Conservation (phyloP, 768 basidiomycete genomes). For the Daedaleopsis sinensis region DNA sequence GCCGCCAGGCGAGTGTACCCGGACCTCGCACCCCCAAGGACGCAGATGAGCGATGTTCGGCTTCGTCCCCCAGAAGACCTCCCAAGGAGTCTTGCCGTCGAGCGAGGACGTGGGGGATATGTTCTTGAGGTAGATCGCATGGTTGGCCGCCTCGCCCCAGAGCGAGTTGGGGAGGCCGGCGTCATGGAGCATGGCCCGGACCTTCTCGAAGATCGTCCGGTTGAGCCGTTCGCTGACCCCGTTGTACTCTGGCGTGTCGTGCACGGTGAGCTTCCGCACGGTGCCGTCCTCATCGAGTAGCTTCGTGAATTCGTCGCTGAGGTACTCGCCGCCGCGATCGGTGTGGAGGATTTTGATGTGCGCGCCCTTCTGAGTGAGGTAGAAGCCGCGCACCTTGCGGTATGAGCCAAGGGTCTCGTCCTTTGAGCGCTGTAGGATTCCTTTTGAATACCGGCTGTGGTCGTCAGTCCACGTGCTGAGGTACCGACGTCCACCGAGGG, state of each 20-base stretch:
- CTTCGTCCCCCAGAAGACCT: slow-evolving; percentile 18
- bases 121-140: slow-evolving; percentile 28
- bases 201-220: slow-evolving; percentile 27
- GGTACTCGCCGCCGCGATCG: slow-evolving; percentile 42
- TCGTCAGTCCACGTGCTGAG: slow-evolving; percentile 35
- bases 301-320: slow-evolving; percentile 30
- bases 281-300: slow-evolving; percentile 43
- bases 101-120: slow-evolving; percentile 16
- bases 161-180: slow-evolving; percentile 25
- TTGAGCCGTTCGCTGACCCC: slow-evolving; percentile 40
- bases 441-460: slow-evolving; percentile 26
- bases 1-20: slow-evolving; percentile 4
- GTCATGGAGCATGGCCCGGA: slow-evolving; percentile 31
- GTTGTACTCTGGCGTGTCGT: slow-evolving; percentile 48
- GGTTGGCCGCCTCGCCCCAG: slow-evolving; percentile 33
- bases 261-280: slow-evolving; percentile 38
- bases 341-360: slow-evolving; percentile 39
- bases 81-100: slow-evolving; percentile 22
- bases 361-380: slow-evolving; percentile 35
- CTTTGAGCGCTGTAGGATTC: slow-evolving; percentile 40
- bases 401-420: slow-evolving; percentile 36
- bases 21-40: slow-evolving; percentile 15
- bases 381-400: slow-evolving; percentile 37
- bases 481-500: slow-evolving; percentile 25
- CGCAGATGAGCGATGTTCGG: slow-evolving; percentile 22